These are phyloP conservation scores for Candida sonorensis DNA, from an alignment of 805 yeast genomes.

Conservation along the genomic window DNA sequence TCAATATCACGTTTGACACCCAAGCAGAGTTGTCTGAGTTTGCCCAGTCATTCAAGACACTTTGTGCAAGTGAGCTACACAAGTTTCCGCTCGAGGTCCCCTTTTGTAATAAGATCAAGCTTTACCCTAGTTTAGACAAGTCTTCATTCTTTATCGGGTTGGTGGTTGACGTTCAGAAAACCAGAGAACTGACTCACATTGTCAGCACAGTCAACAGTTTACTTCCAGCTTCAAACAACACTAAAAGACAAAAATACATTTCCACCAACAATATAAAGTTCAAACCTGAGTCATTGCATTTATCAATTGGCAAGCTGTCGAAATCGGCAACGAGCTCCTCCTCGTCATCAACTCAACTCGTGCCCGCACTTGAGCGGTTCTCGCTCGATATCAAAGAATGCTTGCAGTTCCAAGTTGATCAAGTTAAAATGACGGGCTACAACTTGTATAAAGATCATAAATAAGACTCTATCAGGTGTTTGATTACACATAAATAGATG, in stretches of 20 bases:
- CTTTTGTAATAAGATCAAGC: slow-evolving; percentile 2
- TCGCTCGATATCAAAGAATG: too few relatives aligned
- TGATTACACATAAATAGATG: too few relatives aligned
- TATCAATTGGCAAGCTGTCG: slow-evolving; percentile 1
- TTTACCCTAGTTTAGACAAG: slow-evolving; percentile 12
- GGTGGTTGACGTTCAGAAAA: slow-evolving; percentile 8
- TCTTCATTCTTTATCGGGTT: slow-evolving; percentile 12
- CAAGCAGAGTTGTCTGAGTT: not conserved
- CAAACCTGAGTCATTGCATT: not conserved
- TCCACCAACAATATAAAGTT: not conserved
- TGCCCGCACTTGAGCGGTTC: too few relatives aligned
- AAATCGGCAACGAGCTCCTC: not conserved
- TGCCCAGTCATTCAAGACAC: not conserved
- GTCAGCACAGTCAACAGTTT: slow-evolving; percentile 7
- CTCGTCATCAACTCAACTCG: too few relatives aligned
- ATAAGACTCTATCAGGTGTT: too few relatives aligned
- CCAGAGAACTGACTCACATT: not conserved
- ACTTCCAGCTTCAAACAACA: slow-evolving; percentile 3
- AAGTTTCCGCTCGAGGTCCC: slow-evolving; percentile 5
- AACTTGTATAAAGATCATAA: too few relatives aligned
- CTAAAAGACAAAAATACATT: too few relatives aligned
- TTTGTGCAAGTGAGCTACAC: not conserved
- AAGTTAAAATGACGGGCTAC: too few relatives aligned
- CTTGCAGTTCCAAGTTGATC: too few relatives aligned
- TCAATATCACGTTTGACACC: slow-evolving; percentile 10